These are phyloP conservation scores for Solanum chmielewskii DNA, from an alignment of 257 asterid species.

Conservation along the genomic window DNA sequence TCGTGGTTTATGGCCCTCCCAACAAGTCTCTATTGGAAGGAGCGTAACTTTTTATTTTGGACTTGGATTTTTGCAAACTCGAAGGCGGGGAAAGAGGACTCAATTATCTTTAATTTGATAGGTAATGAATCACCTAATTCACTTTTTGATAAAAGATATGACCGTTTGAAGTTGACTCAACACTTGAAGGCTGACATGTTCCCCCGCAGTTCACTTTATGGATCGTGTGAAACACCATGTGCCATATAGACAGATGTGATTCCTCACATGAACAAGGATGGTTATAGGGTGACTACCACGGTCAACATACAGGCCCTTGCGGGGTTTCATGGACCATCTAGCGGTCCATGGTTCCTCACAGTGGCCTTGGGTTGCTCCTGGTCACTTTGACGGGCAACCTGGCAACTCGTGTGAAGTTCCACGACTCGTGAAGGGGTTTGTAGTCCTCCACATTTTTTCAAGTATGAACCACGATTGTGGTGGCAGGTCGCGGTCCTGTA, in stretches of 20 bases:
- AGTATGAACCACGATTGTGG: neutral
- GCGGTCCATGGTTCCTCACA: neutral
- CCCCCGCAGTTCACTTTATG: neutral
- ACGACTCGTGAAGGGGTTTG: neutral
- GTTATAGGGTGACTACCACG: neutral
- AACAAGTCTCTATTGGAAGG: too few species aligned
- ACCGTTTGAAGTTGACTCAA: neutral
- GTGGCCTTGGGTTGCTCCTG: neutral
- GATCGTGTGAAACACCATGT: neutral
- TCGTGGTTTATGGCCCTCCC: neutral
- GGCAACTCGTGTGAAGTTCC: neutral
- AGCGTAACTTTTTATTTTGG: too few species aligned
- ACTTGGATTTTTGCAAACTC: neutral
- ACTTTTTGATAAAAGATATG: neutral
- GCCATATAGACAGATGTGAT: fast-evolving
- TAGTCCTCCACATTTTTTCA: neutral
- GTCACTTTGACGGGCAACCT: neutral
- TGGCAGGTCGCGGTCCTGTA: neutral
- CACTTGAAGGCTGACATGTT: neutral
- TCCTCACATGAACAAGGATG: neutral
- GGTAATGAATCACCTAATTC: neutral
- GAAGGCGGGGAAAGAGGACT: neutral
- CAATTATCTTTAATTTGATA: neutral
- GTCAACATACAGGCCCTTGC: neutral
- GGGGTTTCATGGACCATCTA: neutral